Evolutionary conservation across 768 basidiomycete species (phyloP).

Genomic region (Filobasidium floriforme): DNA sequence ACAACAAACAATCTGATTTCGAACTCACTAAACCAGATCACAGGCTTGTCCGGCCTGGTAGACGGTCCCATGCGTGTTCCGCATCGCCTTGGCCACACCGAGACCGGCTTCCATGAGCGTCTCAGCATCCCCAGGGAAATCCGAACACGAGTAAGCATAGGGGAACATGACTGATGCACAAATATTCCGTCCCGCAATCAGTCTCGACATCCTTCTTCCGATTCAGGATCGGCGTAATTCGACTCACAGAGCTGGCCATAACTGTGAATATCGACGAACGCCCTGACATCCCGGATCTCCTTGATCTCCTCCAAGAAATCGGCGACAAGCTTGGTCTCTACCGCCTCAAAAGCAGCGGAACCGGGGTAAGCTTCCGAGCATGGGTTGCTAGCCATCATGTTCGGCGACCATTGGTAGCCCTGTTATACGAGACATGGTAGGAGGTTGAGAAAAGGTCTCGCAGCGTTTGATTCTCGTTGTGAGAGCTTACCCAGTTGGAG

Average conservation of each 20-base stretch:
- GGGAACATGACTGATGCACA: slow-evolving; percentile 65
- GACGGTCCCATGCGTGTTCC: slow-evolving; percentile 52
- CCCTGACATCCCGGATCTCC: slow-evolving; percentile 47
- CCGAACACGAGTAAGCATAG: slow-evolving; percentile 63
- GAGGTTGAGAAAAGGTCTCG: too few species aligned
- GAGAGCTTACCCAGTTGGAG: slow-evolving; percentile 51
- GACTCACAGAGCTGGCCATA: slow-evolving; percentile 74
- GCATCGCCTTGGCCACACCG: slow-evolving; percentile 58
- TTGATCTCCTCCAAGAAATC: slow-evolving; percentile 52
- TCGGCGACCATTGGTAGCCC: slow-evolving; percentile 62
- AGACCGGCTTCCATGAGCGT: slow-evolving; percentile 65
- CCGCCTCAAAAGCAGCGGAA: slow-evolving; percentile 62
- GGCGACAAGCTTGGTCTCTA: slow-evolving; percentile 67
- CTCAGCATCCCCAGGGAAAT: slow-evolving; percentile 62
- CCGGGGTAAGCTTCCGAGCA: slow-evolving; percentile 76
- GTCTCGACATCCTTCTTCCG: too few species aligned
- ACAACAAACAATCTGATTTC: background rate
- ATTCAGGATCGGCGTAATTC: background rate
- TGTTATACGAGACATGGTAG: slow-evolving; percentile 30
- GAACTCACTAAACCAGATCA: slow-evolving; percentile 41
- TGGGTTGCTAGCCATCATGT: slow-evolving; percentile 50
- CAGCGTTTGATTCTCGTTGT: too few species aligned
- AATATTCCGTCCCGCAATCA: too few species aligned
- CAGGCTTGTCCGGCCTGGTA: slow-evolving; percentile 53
- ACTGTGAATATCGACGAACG: slow-evolving; percentile 67